phyloP scores from a whole-genome alignment of 2,329 filamentous ascomycete genomes.

The Botrytis fragariae region DNA sequence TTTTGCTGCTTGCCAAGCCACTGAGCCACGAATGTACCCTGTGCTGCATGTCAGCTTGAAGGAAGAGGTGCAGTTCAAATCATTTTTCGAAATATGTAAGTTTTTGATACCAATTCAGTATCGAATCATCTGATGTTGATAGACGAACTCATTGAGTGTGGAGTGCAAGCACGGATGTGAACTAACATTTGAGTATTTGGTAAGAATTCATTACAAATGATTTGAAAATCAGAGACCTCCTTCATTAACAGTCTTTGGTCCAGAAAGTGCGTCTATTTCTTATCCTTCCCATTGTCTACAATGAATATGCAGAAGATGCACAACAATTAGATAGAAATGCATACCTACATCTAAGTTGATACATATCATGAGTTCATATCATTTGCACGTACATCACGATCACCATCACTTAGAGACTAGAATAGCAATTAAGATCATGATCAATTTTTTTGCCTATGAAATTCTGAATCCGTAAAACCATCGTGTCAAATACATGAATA shows the following conservation, averaged over 20 bases:
- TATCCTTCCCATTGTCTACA: background rate
- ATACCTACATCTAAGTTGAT: background rate
- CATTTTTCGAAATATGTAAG: background rate
- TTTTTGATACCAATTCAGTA: background rate
- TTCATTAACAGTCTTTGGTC: background rate
- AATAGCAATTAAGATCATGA: background rate
- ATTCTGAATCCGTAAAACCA: background rate
- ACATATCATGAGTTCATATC: background rate
- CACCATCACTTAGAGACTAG: no score
- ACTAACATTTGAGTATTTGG: background rate
- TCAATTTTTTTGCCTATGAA: background rate
- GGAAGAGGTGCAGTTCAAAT: background rate
- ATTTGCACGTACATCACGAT: background rate
- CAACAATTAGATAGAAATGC: background rate
- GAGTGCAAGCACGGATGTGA: background rate
- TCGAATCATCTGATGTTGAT: background rate
- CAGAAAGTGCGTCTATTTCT: background rate
- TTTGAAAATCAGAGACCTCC: background rate
- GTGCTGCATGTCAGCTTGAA: slow-evolving; percentile 2
- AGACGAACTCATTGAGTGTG: background rate
- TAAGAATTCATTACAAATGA: background rate
- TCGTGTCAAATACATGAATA: background rate
- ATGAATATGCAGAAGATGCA: background rate
- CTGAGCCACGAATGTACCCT: background rate
- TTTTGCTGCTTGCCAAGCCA: background rate